phyloP scores from a whole-genome alignment of 2,329 filamentous ascomycete genomes.

The Cladosporium sp. region DNA sequence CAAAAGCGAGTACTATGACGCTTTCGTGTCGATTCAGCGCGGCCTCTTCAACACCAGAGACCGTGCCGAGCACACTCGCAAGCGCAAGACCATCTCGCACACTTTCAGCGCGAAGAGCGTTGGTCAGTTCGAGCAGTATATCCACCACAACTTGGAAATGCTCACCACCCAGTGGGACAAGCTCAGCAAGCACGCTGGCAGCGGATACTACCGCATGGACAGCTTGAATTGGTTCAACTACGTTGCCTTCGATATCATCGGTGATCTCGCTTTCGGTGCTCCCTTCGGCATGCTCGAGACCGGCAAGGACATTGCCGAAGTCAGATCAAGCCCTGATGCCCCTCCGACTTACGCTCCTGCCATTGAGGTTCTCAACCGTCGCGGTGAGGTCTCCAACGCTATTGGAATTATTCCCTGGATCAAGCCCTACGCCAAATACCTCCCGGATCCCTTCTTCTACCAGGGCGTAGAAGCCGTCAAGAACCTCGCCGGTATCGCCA shows the following conservation, averaged over 20 bases:
- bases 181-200: constrained; percentile 46
- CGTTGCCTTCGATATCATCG: constrained; percentile 35
- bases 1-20: constrained; percentile 57
- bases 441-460: constrained; percentile 51
- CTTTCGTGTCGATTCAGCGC: constrained; percentile 82
- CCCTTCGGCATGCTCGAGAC: constrained; percentile 27
- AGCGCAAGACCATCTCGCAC: constrained; percentile 80
- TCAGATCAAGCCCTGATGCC: constrained; percentile 31
- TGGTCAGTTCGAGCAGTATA: constrained; percentile 76
- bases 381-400: constrained; percentile 78
- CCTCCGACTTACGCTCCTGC: constrained; percentile 49
- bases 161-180: constrained; percentile 73
- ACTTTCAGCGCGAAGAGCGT: constrained; percentile 83
- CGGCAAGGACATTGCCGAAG: constrained; percentile 35
- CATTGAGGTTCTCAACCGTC: constrained; percentile 83
- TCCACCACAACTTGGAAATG: constrained; percentile 73
- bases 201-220: constrained; percentile 28
- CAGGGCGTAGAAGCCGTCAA: constrained; percentile 52
- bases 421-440: constrained; percentile 75
- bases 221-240: constrained; percentile 33
- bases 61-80: constrained; percentile 78
- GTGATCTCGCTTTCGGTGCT: constrained; percentile 24
- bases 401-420: constrained; percentile 72
- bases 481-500: constrained; percentile 82
- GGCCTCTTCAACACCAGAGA: constrained; percentile 89